Evolutionary conservation across 1,139 yeast species (phyloP).

Genomic region (Meyerozyma guilliermondii): DNA sequence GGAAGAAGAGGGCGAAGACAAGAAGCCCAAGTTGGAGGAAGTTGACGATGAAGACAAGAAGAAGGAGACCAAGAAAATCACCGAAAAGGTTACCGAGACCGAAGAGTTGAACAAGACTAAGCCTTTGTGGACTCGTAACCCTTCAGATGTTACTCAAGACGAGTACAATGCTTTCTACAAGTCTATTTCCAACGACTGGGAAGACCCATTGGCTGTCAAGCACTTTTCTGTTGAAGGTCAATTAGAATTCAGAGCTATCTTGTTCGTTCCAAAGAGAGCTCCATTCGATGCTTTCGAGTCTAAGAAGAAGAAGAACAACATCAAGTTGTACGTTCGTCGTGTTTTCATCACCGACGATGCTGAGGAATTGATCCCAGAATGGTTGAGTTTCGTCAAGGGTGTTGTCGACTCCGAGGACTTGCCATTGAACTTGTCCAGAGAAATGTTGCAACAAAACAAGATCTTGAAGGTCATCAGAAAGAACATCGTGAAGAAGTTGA

Average conservation of each 20-base stretch:
- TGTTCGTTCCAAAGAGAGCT: slow-evolving; percentile 98
- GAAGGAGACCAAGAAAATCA: slow-evolving; percentile 70
- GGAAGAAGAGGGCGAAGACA: slow-evolving; percentile 46
- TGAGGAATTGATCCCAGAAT: slow-evolving; percentile 98
- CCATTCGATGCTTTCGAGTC: slow-evolving; percentile 97
- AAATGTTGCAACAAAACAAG: slow-evolving; percentile 99
- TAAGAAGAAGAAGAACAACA: slow-evolving; percentile 98
- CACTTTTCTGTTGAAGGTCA: slow-evolving; percentile 99
- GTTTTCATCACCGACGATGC: slow-evolving; percentile 99
- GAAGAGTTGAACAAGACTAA: slow-evolving; percentile 99
- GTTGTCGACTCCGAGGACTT: slow-evolving; percentile 99
- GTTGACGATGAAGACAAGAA: slow-evolving; percentile 62
- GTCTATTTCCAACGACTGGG: slow-evolving; percentile 99
- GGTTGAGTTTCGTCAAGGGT: slow-evolving; percentile 97
- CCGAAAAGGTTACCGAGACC: slow-evolving; percentile 80
- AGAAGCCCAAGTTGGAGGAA: slow-evolving; percentile 44
- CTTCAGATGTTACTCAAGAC: slow-evolving; percentile 95
- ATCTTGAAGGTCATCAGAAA: slow-evolving; percentile 98
- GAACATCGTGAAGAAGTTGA: slow-evolving; percentile 97
- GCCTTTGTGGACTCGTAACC: slow-evolving; percentile 99
- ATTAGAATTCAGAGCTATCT: slow-evolving; percentile 97
- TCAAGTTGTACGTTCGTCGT: slow-evolving; percentile 98
- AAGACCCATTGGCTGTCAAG: slow-evolving; percentile 98
- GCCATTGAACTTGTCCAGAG: slow-evolving; percentile 99
- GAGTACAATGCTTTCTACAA: slow-evolving; percentile 99